phyloP scores from a whole-genome alignment of 2,329 filamentous ascomycete species.

The Lachnellula hyalina region DNA sequence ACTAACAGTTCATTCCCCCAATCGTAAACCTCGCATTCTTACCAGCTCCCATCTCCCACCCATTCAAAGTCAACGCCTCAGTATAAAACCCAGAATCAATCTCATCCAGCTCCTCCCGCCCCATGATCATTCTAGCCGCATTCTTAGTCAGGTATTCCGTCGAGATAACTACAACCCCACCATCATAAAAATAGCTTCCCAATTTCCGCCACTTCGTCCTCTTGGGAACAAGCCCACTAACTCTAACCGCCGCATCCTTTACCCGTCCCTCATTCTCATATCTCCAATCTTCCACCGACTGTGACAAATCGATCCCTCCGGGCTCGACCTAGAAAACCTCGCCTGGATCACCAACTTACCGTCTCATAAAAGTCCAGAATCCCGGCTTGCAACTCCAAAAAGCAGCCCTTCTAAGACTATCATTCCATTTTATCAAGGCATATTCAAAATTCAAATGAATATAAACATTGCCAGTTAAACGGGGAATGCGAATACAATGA shows the following conservation, averaged over 20 bases:
- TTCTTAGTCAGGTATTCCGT: background rate
- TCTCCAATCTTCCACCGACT: background rate
- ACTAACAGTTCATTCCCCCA: slow-evolving; percentile 3
- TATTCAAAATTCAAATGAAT: too few species aligned
- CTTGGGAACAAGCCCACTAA: background rate
- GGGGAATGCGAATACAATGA: too few species aligned
- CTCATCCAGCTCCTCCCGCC: background rate
- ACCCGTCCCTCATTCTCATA: background rate
- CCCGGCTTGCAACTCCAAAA: background rate
- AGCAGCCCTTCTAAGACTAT: too few species aligned
- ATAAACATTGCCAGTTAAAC: too few species aligned
- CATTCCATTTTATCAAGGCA: too few species aligned
- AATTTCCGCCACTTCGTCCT: background rate
- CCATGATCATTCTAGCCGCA: background rate
- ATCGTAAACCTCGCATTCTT: background rate
- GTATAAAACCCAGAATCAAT: background rate
- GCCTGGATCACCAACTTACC: background rate
- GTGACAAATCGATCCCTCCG: background rate
- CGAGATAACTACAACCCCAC: background rate
- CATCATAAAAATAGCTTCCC: slow-evolving; percentile 1
- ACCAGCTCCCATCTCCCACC: background rate
- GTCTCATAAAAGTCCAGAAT: background rate
- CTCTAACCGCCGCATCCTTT: background rate
- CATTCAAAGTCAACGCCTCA: background rate
- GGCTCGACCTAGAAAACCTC: background rate